Base-by-base conservation (phyloP, 1,139 yeast species). In the Kodamaea suecica region DNA sequence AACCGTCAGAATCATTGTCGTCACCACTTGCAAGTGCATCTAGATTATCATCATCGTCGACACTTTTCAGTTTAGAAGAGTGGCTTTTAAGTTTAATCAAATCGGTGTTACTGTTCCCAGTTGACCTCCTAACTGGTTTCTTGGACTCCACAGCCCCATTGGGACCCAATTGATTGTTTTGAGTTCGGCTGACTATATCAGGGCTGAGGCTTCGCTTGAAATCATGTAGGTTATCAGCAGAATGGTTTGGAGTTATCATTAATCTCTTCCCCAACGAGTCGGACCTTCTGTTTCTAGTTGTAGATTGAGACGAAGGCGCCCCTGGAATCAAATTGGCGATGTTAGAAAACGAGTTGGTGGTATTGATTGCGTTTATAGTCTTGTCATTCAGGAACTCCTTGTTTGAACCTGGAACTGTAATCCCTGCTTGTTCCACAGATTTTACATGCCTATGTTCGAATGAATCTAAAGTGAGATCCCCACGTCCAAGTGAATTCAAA, bases 401-500 rank as follows among this genome's bases (percentile, higher is more conserved):
- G 5, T 31, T 33, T 3, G 30, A 37, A 4, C 42, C 42, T 2
- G 44, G 39, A 3, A 36, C 20, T 3, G 40, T 29, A 11, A 36
- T 27, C 33, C 42, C 39, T 1, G 42, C 35, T 4, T 37, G 35
- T 15, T 42, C 48, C 7, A 38, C 27, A 1, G 40, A 30, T 17
- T 38, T 38, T 13, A 16, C 24, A 4, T 33, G 24, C 6, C 28
- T 31, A 12, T 20, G 24, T 10, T 73, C 76, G 36, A 80, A 67
- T 28, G 76, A 74, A 34, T 76, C 81, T 12, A 87, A 59, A 0
- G 82, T 69, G 35, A 87, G 63, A 39, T 79, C 78, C 1, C 95
- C 95, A 37, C 71, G 67, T 1, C 95, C 95, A 44, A 86, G 55
- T 0, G 94, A 78, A 24, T 73, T 68, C 16, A 82, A 52, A 0